Percentiles rank a stretch among this genome's conserved stretches.
Conservation (phyloP, 2,329 filamentous ascomycete genomes). For the Penicillium verrucosum region DNA sequence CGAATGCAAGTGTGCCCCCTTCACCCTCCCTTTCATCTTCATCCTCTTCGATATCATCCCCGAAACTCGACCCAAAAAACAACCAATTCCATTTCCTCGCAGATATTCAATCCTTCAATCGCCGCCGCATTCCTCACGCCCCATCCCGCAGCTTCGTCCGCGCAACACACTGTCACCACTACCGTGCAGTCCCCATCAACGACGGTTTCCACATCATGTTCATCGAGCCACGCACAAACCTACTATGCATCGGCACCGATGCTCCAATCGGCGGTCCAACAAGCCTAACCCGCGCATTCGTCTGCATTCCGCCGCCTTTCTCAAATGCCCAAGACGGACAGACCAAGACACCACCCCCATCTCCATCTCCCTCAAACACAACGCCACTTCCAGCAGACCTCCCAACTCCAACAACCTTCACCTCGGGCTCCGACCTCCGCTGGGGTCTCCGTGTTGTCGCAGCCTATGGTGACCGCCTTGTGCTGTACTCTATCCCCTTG, state of each 20-base stretch:
- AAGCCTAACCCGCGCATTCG: slow-evolving; percentile 58
- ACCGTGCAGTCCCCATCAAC: slow-evolving; percentile 61
- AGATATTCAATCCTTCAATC: slow-evolving; percentile 28
- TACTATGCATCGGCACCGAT: slow-evolving; percentile 61
- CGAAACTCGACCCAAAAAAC: slow-evolving; percentile 18
- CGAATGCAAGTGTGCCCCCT: slow-evolving; percentile 31
- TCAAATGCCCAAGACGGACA: background rate
- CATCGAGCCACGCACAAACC: slow-evolving; percentile 56
- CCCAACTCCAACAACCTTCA: slow-evolving; percentile 52
- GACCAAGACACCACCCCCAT: background rate
- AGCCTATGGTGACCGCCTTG: slow-evolving; percentile 51
- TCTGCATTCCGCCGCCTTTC: slow-evolving; percentile 49
- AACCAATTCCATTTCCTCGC: slow-evolving; percentile 32
- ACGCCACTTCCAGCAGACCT: slow-evolving; percentile 13
- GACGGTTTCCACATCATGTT: slow-evolving; percentile 65
- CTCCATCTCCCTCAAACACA: background rate
- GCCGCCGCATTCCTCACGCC: slow-evolving; percentile 19
- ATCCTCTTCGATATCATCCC: slow-evolving; percentile 3
- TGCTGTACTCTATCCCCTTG: slow-evolving; percentile 60
- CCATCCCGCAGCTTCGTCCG: slow-evolving; percentile 35
- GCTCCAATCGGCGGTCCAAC: slow-evolving; percentile 56
- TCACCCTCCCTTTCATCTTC: slow-evolving; percentile 18
- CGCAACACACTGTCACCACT: slow-evolving; percentile 55
- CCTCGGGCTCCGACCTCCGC: slow-evolving; percentile 54
- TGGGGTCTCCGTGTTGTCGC: slow-evolving; percentile 60